Conservation (phyloP, 768 basidiomycete genomes). For the Mycena crocata region DNA sequence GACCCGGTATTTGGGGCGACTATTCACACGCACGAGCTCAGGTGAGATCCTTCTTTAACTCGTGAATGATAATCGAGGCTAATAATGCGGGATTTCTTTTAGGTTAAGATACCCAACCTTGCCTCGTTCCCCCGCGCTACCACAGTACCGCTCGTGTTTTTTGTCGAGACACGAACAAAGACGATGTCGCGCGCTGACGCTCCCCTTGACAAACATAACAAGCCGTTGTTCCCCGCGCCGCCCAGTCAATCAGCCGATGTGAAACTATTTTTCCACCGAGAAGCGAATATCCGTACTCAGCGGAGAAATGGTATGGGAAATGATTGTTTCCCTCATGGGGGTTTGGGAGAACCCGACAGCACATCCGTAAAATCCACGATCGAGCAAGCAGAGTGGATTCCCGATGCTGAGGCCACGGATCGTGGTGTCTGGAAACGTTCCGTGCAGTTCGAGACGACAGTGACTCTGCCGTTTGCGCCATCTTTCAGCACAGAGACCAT, state of each 20-base stretch:
- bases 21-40: conserved; percentile 12
- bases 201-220: conserved; percentile 18
- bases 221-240: conserved; percentile 28
- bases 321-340: conserved; percentile 5
- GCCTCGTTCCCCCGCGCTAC: conserved; percentile 26
- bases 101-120: conserved; percentile 26
- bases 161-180: conserved; percentile 28
- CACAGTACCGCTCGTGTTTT: conserved; percentile 14
- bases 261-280: conserved; percentile 25
- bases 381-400: conserved; percentile 25
- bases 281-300: conserved; percentile 18
- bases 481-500: conserved; percentile 28
- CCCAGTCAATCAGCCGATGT: conserved; percentile 21
- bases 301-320: conserved; percentile 1
- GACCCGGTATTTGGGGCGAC: conserved; percentile 27
- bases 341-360: conserved; percentile 24
- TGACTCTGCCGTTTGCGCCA: conserved; percentile 27
- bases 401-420: conserved; percentile 18
- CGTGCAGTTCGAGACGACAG: conserved; percentile 22
- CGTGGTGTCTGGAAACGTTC: conserved; percentile 30
- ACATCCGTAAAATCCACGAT: neutral
- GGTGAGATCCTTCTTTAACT: neutral
- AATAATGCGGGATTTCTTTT: neutral
- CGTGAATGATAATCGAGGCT: neutral
- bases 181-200: conserved; percentile 16